Base-by-base conservation (phyloP, 179 eudicot genomes). In the Beta lomatogona region DNA sequence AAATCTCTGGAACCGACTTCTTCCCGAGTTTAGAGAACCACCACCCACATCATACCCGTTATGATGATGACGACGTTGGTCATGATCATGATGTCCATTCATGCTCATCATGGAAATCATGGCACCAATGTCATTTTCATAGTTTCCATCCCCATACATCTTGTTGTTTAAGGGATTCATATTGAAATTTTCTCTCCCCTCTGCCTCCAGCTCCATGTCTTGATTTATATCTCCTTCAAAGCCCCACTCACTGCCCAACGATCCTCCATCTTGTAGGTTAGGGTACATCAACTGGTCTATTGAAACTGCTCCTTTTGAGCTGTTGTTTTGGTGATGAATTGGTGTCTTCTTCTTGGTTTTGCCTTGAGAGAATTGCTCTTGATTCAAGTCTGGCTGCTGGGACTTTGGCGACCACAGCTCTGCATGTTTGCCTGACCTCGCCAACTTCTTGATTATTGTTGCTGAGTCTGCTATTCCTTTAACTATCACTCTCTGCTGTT, bases 371-470 rank as follows among this genome's bases (percentile, higher is more conserved):
- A 48, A 57, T 59, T 58, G 86, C 58, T 85, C 82, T 44, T 82
- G 83, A n/a, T 14, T 58, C 9, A 16, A 82, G 61, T 80, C 82
- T 66, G 77, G 60, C 53, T 73, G 82, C 54, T 73, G 58, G 15
- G 79, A 41, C 77, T 73, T 85, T 73, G 78, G 77, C 22, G 87
- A 28, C 84, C 82, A 86, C 28, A 89, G 50, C 77, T 89, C 89
- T 53, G 92, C 92, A 71, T 85, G 89, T 81, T 89, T 89, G 4
- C 89, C 88, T 72, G 90, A 87, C 80, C 73, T 87, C 1, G 31
- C 73, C 77, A 89, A 73, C 78, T 89, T 88, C 84, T 86, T 89
- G 85, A 89, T 88, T 73, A 89, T 50, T 80, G 81, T 79, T 57
- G 81, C 82, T 14, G 88, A 69, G 44, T 84, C 85, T 21, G 81